These are phyloP conservation scores for Colletotrichum sublineola DNA, from an alignment of 2,329 filamentous ascomycete genomes.

Conservation along the genomic window DNA sequence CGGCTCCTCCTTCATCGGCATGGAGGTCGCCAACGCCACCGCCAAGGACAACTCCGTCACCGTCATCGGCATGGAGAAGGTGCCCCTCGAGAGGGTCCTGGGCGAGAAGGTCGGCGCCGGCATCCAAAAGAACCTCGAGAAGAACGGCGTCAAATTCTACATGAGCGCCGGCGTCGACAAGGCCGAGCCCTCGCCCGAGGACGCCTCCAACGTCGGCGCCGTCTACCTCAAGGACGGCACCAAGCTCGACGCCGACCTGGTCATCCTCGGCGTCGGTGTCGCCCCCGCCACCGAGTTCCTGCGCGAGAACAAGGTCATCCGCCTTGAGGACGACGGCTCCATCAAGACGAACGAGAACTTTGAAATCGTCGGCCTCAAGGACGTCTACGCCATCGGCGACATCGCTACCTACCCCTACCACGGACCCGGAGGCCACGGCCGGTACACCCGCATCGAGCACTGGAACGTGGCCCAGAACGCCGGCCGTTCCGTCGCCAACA, in stretches of 20 bases:
- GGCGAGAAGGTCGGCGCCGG: slow-evolving; percentile 84
- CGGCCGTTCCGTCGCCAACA: slow-evolving; percentile 82
- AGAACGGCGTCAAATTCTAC: slow-evolving; percentile 90
- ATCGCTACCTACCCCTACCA: slow-evolving; percentile 96
- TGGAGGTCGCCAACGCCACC: slow-evolving; percentile 93
- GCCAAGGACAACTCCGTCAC: slow-evolving; percentile 85
- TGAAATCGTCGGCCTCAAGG: slow-evolving; percentile 78
- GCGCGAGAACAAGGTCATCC: slow-evolving; percentile 75
- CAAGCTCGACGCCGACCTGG: slow-evolving; percentile 85
- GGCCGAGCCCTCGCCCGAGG: slow-evolving; percentile 77
- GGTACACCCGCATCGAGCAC: slow-evolving; percentile 88
- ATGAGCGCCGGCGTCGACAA: slow-evolving; percentile 86
- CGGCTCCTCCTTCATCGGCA: slow-evolving; percentile 96
- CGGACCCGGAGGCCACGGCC: slow-evolving; percentile 85
- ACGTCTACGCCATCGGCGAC: slow-evolving; percentile 94
- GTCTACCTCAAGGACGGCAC: slow-evolving; percentile 90
- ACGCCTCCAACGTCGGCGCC: slow-evolving; percentile 80
- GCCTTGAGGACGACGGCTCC: slow-evolving; percentile 87
- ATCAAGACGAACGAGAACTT: slow-evolving; percentile 85
- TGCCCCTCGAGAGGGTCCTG: slow-evolving; percentile 88
- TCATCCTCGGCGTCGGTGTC: slow-evolving; percentile 93
- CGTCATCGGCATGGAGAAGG: slow-evolving; percentile 88
- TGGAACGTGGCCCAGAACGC: slow-evolving; percentile 98
- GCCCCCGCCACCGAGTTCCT: slow-evolving; percentile 87
- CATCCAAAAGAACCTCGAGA: slow-evolving; percentile 83